Conservation (phyloP, 2,329 filamentous ascomycete genomes). For the Penicillium hesseltinei region DNA sequence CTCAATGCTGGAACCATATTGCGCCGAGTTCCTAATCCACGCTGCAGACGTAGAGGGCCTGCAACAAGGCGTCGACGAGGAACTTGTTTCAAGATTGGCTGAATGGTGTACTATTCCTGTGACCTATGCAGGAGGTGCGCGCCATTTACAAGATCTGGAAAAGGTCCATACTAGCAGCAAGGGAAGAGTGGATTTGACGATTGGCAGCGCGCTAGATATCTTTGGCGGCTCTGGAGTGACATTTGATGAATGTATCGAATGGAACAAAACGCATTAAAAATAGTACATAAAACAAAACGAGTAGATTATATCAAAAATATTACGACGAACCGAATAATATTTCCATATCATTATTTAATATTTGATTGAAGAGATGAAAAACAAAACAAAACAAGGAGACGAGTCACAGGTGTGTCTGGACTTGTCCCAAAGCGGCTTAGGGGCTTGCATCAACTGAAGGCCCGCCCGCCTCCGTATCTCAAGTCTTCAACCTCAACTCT, state of each 20-base stretch:
- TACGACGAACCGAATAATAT: not conserved
- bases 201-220: constrained; percentile 92
- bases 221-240: constrained; percentile 86
- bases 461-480: constrained; percentile 27
- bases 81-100: constrained; percentile 72
- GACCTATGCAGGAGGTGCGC: constrained; percentile 93
- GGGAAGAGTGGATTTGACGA: constrained; percentile 87
- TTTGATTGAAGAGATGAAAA: not conserved
- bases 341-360: not conserved
- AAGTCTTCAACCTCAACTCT: constrained; percentile 13
- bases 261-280: constrained; percentile 61
- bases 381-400: not conserved
- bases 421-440: constrained; percentile 27
- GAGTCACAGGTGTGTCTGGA: constrained; percentile 3
- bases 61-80: constrained; percentile 85
- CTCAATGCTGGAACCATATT: constrained; percentile 77
- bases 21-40: constrained; percentile 95
- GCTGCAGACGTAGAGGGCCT: constrained; percentile 95
- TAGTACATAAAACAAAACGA: constrained; percentile 63
- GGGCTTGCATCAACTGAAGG: constrained; percentile 8
- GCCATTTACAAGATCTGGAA: constrained; percentile 76
- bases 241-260: constrained; percentile 83
- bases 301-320: not conserved
- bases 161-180: constrained; percentile 73
- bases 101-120: constrained; percentile 89